A percentile compares a stretch with the other conserved stretches of the same genome.
These are phyloP conservation scores for Phragmites australis DNA, from an alignment of 176 grass and related monocot species.

Conservation along the genomic window DNA sequence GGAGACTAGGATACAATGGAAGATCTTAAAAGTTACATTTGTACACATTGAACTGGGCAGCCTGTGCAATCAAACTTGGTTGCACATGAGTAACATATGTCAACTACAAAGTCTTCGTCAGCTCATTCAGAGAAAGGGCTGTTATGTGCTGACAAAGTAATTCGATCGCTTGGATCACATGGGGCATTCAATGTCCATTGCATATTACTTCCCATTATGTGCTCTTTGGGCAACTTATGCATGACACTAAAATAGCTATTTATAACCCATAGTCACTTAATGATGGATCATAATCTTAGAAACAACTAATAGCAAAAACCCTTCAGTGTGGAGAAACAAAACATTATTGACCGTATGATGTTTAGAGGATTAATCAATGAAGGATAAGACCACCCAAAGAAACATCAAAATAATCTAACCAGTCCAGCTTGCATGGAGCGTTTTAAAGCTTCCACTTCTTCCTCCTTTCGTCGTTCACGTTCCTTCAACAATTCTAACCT, in stretches of 20 bases:
- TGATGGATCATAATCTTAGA: not conserved
- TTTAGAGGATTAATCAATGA: not conserved
- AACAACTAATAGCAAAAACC: slow-evolving; percentile 6
- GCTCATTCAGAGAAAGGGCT: not conserved
- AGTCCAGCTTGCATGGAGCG: slow-evolving; percentile 95
- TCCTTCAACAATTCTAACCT: slow-evolving; percentile 83
- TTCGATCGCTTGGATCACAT: not conserved
- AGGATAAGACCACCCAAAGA: not conserved
- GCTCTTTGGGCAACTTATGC: not conserved
- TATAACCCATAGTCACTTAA: not conserved
- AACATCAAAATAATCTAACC: slow-evolving; percentile 52
- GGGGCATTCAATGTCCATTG: not conserved
- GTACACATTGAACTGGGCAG: not conserved
- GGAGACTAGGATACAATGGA: not conserved
- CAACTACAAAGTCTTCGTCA: not conserved
- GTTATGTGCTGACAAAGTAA: not conserved
- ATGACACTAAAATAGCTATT: not conserved
- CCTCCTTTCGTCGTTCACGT: slow-evolving; percentile 87
- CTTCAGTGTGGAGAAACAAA: no score
- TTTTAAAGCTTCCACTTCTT: slow-evolving; percentile 84
- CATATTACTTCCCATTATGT: not conserved
- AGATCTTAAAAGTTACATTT: not conserved
- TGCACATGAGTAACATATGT: not conserved
- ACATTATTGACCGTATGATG: no score
- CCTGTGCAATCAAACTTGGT: not conserved